Evolutionary conservation across 2,329 filamentous ascomycete genomes (phyloP).

Genomic region (Phoma sp.): DNA sequence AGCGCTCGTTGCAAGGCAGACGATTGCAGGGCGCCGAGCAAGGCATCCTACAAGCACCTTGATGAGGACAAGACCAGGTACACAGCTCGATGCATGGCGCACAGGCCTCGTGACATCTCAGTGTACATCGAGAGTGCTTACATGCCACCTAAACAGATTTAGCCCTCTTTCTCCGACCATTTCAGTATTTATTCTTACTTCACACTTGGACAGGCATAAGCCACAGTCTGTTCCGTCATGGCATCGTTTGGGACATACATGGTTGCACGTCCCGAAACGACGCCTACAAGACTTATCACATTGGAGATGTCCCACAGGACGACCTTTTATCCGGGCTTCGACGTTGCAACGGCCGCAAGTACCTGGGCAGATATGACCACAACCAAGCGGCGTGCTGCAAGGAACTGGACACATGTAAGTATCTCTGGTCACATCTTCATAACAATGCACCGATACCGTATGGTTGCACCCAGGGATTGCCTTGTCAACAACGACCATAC

Average conservation of each 20-base stretch:
- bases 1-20: slow-evolving; percentile 42
- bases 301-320: slow-evolving; percentile 17
- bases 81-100: slow-evolving; percentile 46
- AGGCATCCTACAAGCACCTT: slow-evolving; percentile 42
- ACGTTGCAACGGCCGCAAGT: slow-evolving; percentile 62
- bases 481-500: slow-evolving; percentile 56
- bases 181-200: too few species aligned
- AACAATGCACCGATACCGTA: slow-evolving; percentile 59
- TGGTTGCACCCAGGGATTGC: slow-evolving; percentile 65
- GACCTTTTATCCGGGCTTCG: too few species aligned
- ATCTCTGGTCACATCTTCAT: slow-evolving; percentile 55
- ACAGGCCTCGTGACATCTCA: slow-evolving; percentile 42
- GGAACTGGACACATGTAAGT: too few species aligned
- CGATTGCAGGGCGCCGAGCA: slow-evolving; percentile 45
- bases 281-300: slow-evolving; percentile 38
- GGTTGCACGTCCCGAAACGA: slow-evolving; percentile 37
- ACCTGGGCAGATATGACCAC: slow-evolving; percentile 64
- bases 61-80: slow-evolving; percentile 45
- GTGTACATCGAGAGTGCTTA: slow-evolving; percentile 35
- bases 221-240: slow-evolving; percentile 39
- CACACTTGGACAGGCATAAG: too few species aligned
- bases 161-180: too few species aligned
- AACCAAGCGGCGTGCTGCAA: too few species aligned
- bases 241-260: slow-evolving; percentile 37
- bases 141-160: slow-evolving; percentile 40